These are phyloP conservation scores for Brassica carinata DNA, from an alignment of 345 rosid genomes.

Conservation along the genomic window DNA sequence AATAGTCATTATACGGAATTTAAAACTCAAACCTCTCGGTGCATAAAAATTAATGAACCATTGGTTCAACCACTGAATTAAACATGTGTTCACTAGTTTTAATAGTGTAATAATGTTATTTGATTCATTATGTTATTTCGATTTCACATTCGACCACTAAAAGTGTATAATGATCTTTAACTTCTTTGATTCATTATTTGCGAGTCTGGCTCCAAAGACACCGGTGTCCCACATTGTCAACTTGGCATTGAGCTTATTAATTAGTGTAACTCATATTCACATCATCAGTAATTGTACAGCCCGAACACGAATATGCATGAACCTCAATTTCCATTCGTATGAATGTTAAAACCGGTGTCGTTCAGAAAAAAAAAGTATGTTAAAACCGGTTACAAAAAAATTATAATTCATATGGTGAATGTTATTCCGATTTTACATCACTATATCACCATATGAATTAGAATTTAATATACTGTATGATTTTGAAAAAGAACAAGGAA, in stretches of 20 bases:
- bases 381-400: too few species aligned
- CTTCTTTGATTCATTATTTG: neutral
- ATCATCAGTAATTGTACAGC: neutral
- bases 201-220: neutral
- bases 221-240: conserved; percentile 2
- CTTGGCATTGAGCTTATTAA: neutral
- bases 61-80: too few species aligned
- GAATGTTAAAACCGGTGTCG: neutral
- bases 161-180: neutral
- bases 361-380: too few species aligned
- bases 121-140: neutral
- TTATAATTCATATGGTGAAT: too few species aligned
- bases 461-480: neutral
- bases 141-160: neutral
- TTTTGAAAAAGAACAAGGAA: neutral
- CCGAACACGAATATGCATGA: neutral
- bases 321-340: neutral
- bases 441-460: neutral
- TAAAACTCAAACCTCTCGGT: too few species aligned
- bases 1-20: too few species aligned
- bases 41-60: too few species aligned
- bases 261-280: conserved; percentile 10
- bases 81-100: too few species aligned
- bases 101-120: neutral
- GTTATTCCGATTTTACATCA: neutral